These are phyloP conservation scores for Microsporum ferrugineum DNA, from an alignment of 2,329 filamentous ascomycete species.

Conservation along the genomic window DNA sequence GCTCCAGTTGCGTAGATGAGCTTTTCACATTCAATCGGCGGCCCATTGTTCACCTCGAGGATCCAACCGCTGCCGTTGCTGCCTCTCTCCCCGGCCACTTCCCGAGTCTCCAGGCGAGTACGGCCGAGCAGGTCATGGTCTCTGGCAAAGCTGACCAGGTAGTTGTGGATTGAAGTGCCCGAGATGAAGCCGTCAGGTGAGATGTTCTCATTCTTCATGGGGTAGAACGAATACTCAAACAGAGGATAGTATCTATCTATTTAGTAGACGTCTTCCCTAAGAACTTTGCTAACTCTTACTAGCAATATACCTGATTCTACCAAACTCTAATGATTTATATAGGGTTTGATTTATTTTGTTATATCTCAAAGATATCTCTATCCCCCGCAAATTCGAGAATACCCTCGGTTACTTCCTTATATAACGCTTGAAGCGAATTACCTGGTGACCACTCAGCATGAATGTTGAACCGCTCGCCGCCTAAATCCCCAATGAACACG, in stretches of 20 bases:
- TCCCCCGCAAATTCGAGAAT: no score
- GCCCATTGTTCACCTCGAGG: background rate
- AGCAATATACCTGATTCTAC: no score
- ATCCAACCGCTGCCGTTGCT: background rate
- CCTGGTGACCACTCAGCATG: no score
- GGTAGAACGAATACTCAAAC: constrained; percentile 27
- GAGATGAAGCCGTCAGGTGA: background rate
- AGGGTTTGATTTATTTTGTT: no score
- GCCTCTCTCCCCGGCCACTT: background rate
- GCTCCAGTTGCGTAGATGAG: constrained; percentile 2
- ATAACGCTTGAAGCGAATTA: no score
- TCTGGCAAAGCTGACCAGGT: constrained; percentile 1
- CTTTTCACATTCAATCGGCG: background rate
- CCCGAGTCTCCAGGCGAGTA: constrained; percentile 1
- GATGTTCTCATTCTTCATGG: constrained; percentile 16
- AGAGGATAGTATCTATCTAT: constrained; percentile 16
- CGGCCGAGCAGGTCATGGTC: constrained; percentile 1
- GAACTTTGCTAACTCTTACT: no score
- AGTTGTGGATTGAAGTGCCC: constrained; percentile 1
- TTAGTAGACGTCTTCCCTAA: no score
- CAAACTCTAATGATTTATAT: no score
- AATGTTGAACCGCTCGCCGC: no score
- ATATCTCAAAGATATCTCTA: no score
- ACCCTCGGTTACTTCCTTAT: no score
- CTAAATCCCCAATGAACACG: no score